phyloP scores from a whole-genome alignment of 169 alveolate genomes.

The Cryptosporidium canis region DNA sequence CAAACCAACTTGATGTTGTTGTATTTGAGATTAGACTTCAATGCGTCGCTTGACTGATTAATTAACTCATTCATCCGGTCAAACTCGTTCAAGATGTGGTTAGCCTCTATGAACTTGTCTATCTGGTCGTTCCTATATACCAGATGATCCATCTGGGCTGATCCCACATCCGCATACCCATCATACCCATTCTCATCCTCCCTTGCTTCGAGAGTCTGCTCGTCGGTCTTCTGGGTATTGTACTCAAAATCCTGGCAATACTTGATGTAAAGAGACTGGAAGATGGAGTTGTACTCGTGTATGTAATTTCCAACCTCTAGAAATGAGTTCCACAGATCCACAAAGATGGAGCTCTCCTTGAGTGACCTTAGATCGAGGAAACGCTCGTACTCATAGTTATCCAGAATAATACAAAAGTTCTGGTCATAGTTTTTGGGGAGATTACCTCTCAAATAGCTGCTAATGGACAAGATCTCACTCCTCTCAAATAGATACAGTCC shows the following conservation, averaged over 20 bases:
- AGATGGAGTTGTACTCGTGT: conserved; percentile 6
- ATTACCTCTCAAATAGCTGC: not conserved
- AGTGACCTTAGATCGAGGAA: not conserved
- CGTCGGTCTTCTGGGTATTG: not conserved
- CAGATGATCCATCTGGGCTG: not conserved
- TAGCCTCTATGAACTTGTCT: conserved; percentile 21
- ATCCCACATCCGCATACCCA: not conserved
- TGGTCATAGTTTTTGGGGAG: not conserved
- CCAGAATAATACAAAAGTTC: not conserved
- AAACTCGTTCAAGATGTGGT: conserved; percentile 12
- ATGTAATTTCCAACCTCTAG: conserved; percentile 25
- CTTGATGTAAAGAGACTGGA: not conserved
- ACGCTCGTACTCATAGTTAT: conserved; percentile 1
- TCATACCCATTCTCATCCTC: not conserved
- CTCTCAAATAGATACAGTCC: not conserved
- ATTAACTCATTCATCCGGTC: conserved; percentile 13
- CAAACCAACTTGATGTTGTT: conserved; percentile 13
- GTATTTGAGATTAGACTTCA: not conserved
- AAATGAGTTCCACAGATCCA: conserved; percentile 11
- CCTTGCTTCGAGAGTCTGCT: not conserved
- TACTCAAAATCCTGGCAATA: conserved; percentile 20
- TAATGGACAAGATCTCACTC: not conserved
- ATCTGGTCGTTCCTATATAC: conserved; percentile 28
- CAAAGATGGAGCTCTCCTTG: not conserved
- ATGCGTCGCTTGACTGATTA: not conserved